These are phyloP conservation scores for Limonium bicolor DNA, from an alignment of 148 eudicot species.

Conservation along the genomic window DNA sequence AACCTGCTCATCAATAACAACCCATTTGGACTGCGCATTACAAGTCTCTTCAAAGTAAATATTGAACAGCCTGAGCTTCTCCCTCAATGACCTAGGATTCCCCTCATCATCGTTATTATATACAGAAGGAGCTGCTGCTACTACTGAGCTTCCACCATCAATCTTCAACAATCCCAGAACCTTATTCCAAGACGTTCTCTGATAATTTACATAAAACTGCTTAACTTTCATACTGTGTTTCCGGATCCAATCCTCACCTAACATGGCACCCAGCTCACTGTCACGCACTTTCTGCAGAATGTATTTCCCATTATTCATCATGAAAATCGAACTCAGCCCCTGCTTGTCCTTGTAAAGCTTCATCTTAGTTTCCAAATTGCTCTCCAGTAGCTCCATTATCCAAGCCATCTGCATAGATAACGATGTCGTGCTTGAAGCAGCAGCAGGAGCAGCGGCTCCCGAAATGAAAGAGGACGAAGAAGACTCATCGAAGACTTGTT, in stretches of 20 bases:
- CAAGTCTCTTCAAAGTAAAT: conserved; percentile 52
- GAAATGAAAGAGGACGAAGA: no score
- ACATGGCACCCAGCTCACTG: conserved; percentile 53
- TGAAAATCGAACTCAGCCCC: conserved; percentile 39
- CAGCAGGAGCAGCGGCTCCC: no score
- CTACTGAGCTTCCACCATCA: conserved; percentile 43
- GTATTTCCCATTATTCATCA: conserved; percentile 82
- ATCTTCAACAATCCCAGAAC: conserved; percentile 53
- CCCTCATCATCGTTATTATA: conserved; percentile 20
- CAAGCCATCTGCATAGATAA: conserved; percentile 50
- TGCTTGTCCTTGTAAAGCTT: conserved; percentile 40
- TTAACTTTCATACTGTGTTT: conserved; percentile 59
- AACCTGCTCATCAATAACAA: conserved; percentile 59
- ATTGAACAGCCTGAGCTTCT: conserved; percentile 69
- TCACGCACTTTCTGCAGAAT: conserved; percentile 77
- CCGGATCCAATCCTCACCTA: conserved; percentile 87
- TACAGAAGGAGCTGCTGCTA: conserved; percentile 10
- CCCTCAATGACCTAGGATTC: conserved; percentile 33
- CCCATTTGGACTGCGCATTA: conserved; percentile 64
- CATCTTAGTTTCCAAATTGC: conserved; percentile 49
- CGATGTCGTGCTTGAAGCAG: no score
- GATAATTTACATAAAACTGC: conserved; percentile 61
- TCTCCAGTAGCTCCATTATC: conserved; percentile 59
- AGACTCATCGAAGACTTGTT: conserved; percentile 42
- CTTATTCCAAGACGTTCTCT: conserved; percentile 81